These are phyloP conservation scores for Symbiodinium pilosum DNA, from an alignment of 73 alveolate species.

Conservation along the genomic window DNA sequence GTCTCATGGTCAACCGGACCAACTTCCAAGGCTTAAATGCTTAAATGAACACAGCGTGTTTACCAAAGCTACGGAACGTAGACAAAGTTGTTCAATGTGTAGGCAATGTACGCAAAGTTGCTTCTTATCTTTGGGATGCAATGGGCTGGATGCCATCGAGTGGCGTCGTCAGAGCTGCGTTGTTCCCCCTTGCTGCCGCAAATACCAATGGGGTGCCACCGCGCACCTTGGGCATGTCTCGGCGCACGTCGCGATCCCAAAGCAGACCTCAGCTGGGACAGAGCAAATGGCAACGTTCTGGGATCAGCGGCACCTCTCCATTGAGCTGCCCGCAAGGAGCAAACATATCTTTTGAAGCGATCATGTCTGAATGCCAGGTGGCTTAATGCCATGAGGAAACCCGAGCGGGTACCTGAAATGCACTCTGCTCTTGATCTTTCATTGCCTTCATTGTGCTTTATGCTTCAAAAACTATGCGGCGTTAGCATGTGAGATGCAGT, in stretches of 20 bases:
- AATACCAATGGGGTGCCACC: conserved; percentile 21
- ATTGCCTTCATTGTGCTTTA: too few relatives aligned
- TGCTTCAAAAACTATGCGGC: too few relatives aligned
- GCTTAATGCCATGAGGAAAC: background rate
- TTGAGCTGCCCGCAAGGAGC: too few relatives aligned
- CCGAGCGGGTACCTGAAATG: background rate
- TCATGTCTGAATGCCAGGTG: background rate
- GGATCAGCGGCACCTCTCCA: too few relatives aligned
- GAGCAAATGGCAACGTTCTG: too few relatives aligned
- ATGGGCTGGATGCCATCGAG: background rate
- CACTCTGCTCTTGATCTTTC: too few relatives aligned
- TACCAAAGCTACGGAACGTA: background rate
- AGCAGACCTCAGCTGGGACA: background rate
- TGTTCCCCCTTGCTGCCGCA: conserved; percentile 36
- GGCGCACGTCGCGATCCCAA: background rate
- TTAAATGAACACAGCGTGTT: too few relatives aligned
- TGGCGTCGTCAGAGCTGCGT: background rate
- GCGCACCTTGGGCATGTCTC: background rate
- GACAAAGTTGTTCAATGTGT: background rate
- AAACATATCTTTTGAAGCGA: too few relatives aligned
- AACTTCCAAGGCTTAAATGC: too few relatives aligned
- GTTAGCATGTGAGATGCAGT: too few relatives aligned
- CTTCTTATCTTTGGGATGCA: background rate
- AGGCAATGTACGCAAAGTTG: background rate
- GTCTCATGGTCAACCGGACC: too few relatives aligned